Conservation (phyloP, 1,284 basidiomycete species). For the Sporisorium sorghi region DNA sequence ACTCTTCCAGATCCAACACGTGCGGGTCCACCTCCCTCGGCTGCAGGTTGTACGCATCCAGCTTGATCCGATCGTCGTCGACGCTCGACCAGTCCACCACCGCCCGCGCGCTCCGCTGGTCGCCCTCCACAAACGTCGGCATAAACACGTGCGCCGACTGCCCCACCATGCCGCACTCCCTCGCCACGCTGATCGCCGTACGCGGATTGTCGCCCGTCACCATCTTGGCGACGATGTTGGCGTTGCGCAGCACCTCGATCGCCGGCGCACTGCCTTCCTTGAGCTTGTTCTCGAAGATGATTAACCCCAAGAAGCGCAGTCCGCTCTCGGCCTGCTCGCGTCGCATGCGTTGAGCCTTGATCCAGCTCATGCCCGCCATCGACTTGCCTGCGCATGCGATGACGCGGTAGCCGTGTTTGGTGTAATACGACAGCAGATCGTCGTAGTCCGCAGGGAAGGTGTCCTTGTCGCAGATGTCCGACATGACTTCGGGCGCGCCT, state of each 20-base stretch:
- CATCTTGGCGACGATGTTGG: conserved; percentile 95
- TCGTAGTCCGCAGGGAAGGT: conserved; percentile 87
- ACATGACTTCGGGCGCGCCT: conserved; percentile 97
- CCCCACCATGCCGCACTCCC: conserved; percentile 91
- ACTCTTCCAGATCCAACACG: conserved; percentile 60
- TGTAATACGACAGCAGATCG: conserved; percentile 95
- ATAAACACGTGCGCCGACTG: conserved; percentile 92
- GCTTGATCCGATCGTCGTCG: conserved; percentile 85
- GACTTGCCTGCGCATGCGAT: conserved; percentile 98
- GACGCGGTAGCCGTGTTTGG: conserved; percentile 94
- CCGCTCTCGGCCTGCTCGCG: conserved; percentile 93
- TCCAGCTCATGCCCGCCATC: conserved; percentile 92
- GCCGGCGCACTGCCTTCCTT: conserved; percentile 92
- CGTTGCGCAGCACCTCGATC: conserved; percentile 86
- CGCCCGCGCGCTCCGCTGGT: conserved; percentile 74
- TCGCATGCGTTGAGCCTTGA: conserved; percentile 96
- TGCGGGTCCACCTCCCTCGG: conserved; percentile 63
- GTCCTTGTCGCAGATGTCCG: conserved; percentile 78
- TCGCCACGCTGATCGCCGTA: conserved; percentile 94
- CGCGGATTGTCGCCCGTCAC: conserved; percentile 97
- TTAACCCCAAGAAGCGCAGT: conserved; percentile 90
- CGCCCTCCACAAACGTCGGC: conserved; percentile 83
- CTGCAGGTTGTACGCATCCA: conserved; percentile 86
- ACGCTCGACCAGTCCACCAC: conserved; percentile 90
- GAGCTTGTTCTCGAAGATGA: conserved; percentile 99